A percentile compares a stretch with the other conserved stretches of the same genome.
Evolutionary conservation across 176 grass and related monocot genomes (phyloP).

Genomic region (Musa acuminata): DNA sequence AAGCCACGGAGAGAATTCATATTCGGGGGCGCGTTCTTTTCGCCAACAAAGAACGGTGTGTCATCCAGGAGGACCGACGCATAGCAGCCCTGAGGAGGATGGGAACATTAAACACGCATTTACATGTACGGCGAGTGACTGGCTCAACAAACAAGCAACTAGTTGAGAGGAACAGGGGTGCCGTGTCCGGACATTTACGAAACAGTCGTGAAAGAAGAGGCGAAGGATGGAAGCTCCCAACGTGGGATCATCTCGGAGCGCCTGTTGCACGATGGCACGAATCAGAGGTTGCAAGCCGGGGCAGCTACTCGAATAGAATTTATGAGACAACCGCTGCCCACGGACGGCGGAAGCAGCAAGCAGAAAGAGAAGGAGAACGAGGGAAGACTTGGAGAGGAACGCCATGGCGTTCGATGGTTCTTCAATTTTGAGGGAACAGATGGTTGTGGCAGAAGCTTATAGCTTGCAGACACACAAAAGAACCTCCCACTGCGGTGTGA

Average conservation of each 20-base stretch:
- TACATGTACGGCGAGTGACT: background rate
- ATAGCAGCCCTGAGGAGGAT: conserved; percentile 37
- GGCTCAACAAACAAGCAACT: background rate
- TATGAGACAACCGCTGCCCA: conserved; percentile 39
- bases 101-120: too few species aligned
- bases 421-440: too few species aligned
- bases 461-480: too few species aligned
- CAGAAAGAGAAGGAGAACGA: conserved; percentile 23
- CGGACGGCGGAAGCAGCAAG: conserved; percentile 6
- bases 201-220: background rate
- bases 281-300: conserved; percentile 34
- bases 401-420: too few species aligned
- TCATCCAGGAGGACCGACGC: conserved; percentile 51
- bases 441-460: too few species aligned
- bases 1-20: conserved; percentile 32
- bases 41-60: conserved; percentile 20
- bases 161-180: background rate
- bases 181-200: background rate
- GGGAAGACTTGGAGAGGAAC: background rate
- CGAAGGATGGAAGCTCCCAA: conserved; percentile 35
- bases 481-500: too few species aligned
- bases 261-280: conserved; percentile 32
- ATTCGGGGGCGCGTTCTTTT: conserved; percentile 44
- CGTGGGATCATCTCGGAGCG: conserved; percentile 31
- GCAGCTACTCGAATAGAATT: conserved; percentile 43